Percentiles rank a stretch among this genome's conserved stretches.
phyloP scores from a whole-genome alignment of 2,329 filamentous ascomycete genomes.

The Pezicula rhizophila region DNA sequence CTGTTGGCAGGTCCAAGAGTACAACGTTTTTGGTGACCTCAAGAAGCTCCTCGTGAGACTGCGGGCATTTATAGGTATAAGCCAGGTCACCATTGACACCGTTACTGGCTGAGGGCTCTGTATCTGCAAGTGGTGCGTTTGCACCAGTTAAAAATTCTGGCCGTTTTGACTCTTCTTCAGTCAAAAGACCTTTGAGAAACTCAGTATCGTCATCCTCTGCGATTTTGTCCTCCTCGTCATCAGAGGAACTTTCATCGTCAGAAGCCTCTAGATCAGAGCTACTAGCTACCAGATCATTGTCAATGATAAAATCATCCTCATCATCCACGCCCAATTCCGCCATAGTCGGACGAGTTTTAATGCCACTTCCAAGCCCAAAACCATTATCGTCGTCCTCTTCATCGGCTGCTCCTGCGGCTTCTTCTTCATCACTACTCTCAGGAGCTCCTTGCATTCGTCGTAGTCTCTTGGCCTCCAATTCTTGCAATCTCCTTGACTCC shows the following conservation, averaged over 20 bases:
- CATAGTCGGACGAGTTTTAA: constrained; percentile 39
- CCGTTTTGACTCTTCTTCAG: constrained; percentile 49
- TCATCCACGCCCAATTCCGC: constrained; percentile 74
- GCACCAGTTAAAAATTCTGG: constrained; percentile 42
- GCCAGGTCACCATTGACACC: constrained; percentile 53
- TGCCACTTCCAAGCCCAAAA: constrained; percentile 55
- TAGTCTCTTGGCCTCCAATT: constrained; percentile 76
- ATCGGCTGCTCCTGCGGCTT: constrained; percentile 36
- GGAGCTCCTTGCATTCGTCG: constrained; percentile 83
- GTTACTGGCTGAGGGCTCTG: constrained; percentile 30
- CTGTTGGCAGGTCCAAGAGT: constrained; percentile 61
- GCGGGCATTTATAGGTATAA: constrained; percentile 81
- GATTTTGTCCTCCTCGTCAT: constrained; percentile 35
- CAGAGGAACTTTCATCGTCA: constrained; percentile 42
- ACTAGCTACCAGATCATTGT: constrained; percentile 81
- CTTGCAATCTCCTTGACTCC: constrained; percentile 68
- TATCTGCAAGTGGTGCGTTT: constrained; percentile 37
- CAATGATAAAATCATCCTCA: constrained; percentile 88
- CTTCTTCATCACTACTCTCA: constrained; percentile 60
- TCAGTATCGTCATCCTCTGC: constrained; percentile 55
- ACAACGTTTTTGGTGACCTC: constrained; percentile 56
- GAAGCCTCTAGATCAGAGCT: constrained; percentile 62
- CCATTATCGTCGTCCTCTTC: constrained; percentile 45
- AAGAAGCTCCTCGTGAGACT: constrained; percentile 68
- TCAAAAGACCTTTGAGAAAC: constrained; percentile 64